Percentiles rank a stretch among this genome's conserved stretches.
Evolutionary conservation across 768 basidiomycete genomes (phyloP).

Genomic region (Phanerochaete sordida): DNA sequence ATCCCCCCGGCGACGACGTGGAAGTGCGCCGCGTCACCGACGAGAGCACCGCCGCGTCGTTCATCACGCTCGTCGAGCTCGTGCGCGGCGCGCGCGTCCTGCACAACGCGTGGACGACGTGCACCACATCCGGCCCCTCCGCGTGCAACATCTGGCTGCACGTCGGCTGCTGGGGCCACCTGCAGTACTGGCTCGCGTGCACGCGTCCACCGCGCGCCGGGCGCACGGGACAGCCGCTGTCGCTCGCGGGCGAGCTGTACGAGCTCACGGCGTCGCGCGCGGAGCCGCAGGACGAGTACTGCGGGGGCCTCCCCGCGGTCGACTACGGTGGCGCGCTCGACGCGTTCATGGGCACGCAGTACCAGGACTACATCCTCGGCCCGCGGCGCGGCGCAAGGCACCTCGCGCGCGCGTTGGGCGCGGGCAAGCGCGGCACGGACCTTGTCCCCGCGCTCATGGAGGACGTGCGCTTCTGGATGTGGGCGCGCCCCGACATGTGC

Average conservation of each 20-base stretch:
- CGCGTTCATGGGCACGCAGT: not conserved
- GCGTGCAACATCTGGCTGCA: not conserved
- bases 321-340: not conserved
- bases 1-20: not conserved
- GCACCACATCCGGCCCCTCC: not conserved
- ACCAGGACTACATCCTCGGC: not conserved
- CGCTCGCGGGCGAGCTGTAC: constrained; percentile 4
- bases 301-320: not conserved
- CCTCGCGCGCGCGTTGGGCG: not conserved
- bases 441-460: not conserved
- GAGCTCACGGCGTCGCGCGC: not conserved
- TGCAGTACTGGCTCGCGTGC: not conserved
- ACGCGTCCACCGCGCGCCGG: not conserved
- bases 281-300: not conserved
- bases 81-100: not conserved
- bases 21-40: not conserved
- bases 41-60: not conserved
- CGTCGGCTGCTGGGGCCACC: not conserved
- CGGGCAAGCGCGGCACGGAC: not conserved
- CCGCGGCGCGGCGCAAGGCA: not conserved
- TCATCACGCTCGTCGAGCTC: not conserved
- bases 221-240: not conserved
- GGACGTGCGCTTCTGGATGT: constrained; percentile 4
- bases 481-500: constrained; percentile 4
- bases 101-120: not conserved